These are phyloP conservation scores for Gliomastix tumulicola DNA, from an alignment of 2,329 filamentous ascomycete species.

Conservation along the genomic window DNA sequence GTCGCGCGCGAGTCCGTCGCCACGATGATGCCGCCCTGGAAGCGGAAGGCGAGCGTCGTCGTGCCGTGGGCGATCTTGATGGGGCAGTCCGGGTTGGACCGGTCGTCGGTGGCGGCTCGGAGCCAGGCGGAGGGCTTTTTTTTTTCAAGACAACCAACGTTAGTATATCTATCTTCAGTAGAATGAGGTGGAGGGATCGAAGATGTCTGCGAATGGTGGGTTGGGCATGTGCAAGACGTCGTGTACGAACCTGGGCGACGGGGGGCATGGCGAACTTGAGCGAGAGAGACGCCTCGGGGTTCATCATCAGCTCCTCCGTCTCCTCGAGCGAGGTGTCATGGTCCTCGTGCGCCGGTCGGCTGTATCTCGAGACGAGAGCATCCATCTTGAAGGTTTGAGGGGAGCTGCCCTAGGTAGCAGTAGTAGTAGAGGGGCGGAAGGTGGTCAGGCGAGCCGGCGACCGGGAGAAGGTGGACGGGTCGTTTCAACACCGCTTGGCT, in stretches of 20 bases:
- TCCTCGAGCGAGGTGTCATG: slow-evolving; percentile 70
- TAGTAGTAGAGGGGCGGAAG: too few relatives aligned
- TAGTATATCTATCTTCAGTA: too few relatives aligned
- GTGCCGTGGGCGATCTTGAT: slow-evolving; percentile 99
- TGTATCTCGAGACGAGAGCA: slow-evolving; percentile 87
- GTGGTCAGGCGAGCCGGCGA: too few relatives aligned
- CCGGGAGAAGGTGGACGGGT: too few relatives aligned
- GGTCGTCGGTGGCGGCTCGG: slow-evolving; percentile 93
- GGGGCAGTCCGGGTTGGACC: slow-evolving; percentile 90
- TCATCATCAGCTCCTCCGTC: slow-evolving; percentile 66
- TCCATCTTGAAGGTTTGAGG: slow-evolving; percentile 56
- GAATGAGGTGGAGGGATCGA: too few relatives aligned
- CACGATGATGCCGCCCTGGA: slow-evolving; percentile 97
- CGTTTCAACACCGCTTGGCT: too few relatives aligned
- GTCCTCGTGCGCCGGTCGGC: slow-evolving; percentile 64
- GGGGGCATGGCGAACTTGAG: slow-evolving; percentile 95
- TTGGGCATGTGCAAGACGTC: slow-evolving; percentile 1
- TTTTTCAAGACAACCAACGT: too few relatives aligned
- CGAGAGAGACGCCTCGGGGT: slow-evolving; percentile 68
- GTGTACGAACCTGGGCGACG: slow-evolving; percentile 68
- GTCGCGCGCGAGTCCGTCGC: slow-evolving; percentile 96
- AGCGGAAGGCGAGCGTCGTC: slow-evolving; percentile 94
- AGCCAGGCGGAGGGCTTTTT: slow-evolving; percentile 83
- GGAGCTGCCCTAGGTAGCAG: not conserved
- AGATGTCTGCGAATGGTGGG: not conserved